phyloP scores from a whole-genome alignment of 2,329 filamentous ascomycete species.

The Pestalotiopsis sp. region DNA sequence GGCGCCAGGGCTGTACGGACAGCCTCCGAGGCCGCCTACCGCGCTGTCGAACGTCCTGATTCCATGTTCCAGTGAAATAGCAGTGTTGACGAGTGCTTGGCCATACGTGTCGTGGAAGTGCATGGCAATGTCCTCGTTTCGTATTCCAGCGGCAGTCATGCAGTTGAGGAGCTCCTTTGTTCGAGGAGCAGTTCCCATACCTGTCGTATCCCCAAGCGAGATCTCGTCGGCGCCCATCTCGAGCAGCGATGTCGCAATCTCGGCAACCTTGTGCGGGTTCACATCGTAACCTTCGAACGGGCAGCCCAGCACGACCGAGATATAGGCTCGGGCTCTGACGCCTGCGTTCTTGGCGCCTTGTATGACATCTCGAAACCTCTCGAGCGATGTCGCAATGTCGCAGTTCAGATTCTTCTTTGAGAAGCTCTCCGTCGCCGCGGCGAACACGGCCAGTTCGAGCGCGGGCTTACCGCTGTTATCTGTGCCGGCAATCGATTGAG shows the following conservation, averaged over 20 bases:
- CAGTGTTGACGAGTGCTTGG: conserved; percentile 65
- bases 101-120: conserved; percentile 76
- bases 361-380: conserved; percentile 70
- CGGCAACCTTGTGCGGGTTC: conserved; percentile 61
- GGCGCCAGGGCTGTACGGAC: conserved; percentile 67
- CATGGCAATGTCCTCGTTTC: conserved; percentile 57
- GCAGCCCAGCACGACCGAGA: conserved; percentile 79
- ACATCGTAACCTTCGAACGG: conserved; percentile 71
- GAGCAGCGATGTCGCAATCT: conserved; percentile 68
- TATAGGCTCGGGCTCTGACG: conserved; percentile 73
- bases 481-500: conserved; percentile 39
- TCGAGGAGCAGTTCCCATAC: conserved; percentile 68
- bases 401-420: conserved; percentile 82
- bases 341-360: conserved; percentile 62
- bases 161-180: conserved; percentile 46
- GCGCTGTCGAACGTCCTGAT: conserved; percentile 67
- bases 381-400: conserved; percentile 71
- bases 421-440: conserved; percentile 79
- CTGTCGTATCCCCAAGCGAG: conserved; percentile 85
- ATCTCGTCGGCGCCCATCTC: conserved; percentile 92
- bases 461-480: conserved; percentile 44
- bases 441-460: conserved; percentile 78
- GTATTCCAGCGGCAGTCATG: conserved; percentile 51
- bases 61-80: conserved; percentile 63
- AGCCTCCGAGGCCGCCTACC: conserved; percentile 66